Evolutionary conservation across 192 early-diverging fungal genomes (phyloP), one percentile per base, ranked within the genome.

Genomic region (Backusella parvicylindrica): DNA sequence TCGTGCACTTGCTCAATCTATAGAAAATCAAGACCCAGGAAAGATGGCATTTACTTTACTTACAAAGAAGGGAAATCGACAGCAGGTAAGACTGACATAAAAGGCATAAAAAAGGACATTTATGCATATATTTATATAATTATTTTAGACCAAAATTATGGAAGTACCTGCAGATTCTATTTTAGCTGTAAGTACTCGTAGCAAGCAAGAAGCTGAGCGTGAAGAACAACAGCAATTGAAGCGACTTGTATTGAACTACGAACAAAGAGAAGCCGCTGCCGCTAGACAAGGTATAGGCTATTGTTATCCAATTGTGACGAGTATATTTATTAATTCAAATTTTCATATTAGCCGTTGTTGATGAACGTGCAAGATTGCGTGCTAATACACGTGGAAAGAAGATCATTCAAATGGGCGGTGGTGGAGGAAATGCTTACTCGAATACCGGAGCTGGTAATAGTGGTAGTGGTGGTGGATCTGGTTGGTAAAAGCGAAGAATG

Each of bases 181-280:
- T 21, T 91, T 99, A 76, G 98, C 94, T 0, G 83, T 91, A 65
- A 94, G 86, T 70, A 92, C 96, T 8, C 84, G 91, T 16, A 88
- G 86, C 40, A 95, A 97, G 76, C 94, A 95, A 77, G 93, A 96
- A 81, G 91, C 92, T 18, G 93, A 95, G 30, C 87, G 93, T 64
- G 92, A 93, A 68, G 97, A 98, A 80, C 92, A 94, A 71, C 89
- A 89, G 69, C 92, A 95, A 49, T 84, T 99, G 78, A 99, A 99
- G 81, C 84, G 91, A 74, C 81, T 98, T 33, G 98, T 99, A 11
- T 85, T 99, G 30, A 92, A 89, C 76, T 98, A 97, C 65, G 95
- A 98, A 76, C 90, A 93, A 66, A 80, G 92, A 32, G 95, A 95
- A 73, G 85, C 84, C 49, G 80, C 84, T 11, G 84, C 63, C 18